Evolutionary conservation across 306 rosid genomes (phyloP), one percentile per base, ranked within the genome.

Genomic region (Prunus salicina): DNA sequence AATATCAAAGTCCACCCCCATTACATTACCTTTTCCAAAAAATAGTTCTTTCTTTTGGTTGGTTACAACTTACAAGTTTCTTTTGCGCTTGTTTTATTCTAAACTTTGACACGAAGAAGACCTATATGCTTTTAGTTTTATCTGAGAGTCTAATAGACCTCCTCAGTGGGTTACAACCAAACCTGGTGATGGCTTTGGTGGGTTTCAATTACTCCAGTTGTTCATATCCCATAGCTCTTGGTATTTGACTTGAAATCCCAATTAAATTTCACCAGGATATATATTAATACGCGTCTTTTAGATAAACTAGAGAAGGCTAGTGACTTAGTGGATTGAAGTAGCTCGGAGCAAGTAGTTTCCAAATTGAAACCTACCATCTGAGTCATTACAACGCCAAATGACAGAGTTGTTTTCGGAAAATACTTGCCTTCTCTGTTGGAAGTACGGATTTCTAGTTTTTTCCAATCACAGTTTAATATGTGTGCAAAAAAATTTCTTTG

Each of bases 111-210:
- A 46, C 71, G 34, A 4, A 4, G 38, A 15, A 10, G 45, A 64
- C n/a, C 67, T 38, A 32, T 55, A 10, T 47, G 16, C 27, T 46
- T 51, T 4, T 38, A 52, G 57, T 46, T 28, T 49, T 43, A 25
- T 34, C 66, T 18, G 2, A 12, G 32, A 30, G 9, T n/a, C 5
- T 18, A 9, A 38, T 76, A 4, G 19, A 4, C 67, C 1, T 2
- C 8, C 47, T 18, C 67, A 0, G 16, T 91, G 92, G 87, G 82
- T 79, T 82, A 56, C 91, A 87, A 51, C 80, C 83, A 73, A 85
- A 84, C 82, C 41, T 28, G 82, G 75, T 67, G 83, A 79, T 80
- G 78, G 25, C 74, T 61, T 60, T 80, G 84, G 82, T 77, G 78
- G 81, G 69, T 46, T 46, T 72, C 41, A 32, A 74, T 49, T 49